phyloP scores from a whole-genome alignment of 257 asterid species.

The Leptodermis oblonga region DNA sequence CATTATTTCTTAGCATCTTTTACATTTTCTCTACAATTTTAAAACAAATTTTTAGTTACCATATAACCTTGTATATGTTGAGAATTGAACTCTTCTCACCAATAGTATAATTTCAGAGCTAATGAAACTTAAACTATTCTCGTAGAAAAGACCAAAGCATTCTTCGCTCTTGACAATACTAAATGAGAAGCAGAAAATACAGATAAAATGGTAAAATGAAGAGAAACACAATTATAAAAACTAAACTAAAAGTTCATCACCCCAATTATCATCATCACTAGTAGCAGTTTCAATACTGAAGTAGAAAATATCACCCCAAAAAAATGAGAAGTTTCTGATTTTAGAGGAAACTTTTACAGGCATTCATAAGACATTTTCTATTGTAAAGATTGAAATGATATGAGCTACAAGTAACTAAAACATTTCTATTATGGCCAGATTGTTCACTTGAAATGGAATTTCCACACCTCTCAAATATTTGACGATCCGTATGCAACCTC shows the following conservation, averaged over 20 bases:
- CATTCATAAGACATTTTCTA: background rate
- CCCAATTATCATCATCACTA: background rate
- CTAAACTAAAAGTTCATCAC: background rate
- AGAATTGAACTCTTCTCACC: too few relatives aligned
- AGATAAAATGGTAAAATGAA: background rate
- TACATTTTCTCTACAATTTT: too few relatives aligned
- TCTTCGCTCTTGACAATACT: too few relatives aligned
- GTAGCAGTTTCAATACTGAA: background rate
- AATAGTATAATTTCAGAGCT: too few relatives aligned
- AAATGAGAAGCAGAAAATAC: too few relatives aligned
- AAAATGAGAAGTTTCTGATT: background rate
- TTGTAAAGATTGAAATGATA: background rate
- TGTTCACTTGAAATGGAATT: conserved; percentile 50
- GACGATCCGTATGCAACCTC: conserved; percentile 95
- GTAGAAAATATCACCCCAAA: background rate
- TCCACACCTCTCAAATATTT: conserved; percentile 91
- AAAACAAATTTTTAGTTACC: too few relatives aligned
- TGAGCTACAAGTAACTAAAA: background rate
- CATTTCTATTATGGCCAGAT: too few relatives aligned
- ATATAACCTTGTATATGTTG: too few relatives aligned
- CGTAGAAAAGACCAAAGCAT: too few relatives aligned
- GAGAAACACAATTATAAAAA: background rate
- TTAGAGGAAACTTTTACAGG: background rate
- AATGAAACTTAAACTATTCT: too few relatives aligned
- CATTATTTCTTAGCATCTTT: too few relatives aligned